phyloP scores from a whole-genome alignment of 2,329 filamentous ascomycete species.

The Kalaharituber pfeilii region DNA sequence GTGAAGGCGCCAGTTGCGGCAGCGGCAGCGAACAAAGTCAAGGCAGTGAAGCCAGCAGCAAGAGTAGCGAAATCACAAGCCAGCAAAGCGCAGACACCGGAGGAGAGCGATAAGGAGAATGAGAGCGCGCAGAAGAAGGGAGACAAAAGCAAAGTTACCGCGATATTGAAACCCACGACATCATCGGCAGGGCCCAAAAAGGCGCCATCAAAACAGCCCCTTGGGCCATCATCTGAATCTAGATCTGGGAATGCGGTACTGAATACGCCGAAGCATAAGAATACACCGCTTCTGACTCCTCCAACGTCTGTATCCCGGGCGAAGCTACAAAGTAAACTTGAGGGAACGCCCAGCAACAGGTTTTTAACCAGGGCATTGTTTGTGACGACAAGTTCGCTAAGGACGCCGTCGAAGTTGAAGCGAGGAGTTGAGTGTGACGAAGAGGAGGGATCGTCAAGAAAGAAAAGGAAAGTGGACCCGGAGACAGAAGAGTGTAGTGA shows the following conservation, averaged over 20 bases:
- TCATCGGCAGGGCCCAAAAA: neutral
- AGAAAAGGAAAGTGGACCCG: neutral
- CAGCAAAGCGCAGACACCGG: neutral
- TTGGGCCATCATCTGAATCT: neutral
- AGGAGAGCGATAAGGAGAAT: constrained; percentile 1
- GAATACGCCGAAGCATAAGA: neutral
- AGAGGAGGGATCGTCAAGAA: neutral
- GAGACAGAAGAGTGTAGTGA: neutral
- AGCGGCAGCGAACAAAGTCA: neutral
- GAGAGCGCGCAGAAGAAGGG: neutral
- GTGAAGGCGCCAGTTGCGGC: neutral
- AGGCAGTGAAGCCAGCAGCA: neutral
- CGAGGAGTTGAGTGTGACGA: neutral
- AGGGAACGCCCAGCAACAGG: neutral
- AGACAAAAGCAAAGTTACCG: neutral
- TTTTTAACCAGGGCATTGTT: neutral
- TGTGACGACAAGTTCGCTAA: neutral
- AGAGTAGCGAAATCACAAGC: neutral
- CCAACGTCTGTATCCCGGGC: neutral
- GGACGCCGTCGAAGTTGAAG: neutral
- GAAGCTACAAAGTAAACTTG: too few relatives aligned
- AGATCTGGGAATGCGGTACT: neutral
- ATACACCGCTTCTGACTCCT: neutral
- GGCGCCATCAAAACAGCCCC: neutral
- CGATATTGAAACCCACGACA: neutral